Percentiles rank a stretch among this genome's conserved stretches.
Conservation (phyloP, 179 eudicot genomes). For the Camellia oleifera region DNA sequence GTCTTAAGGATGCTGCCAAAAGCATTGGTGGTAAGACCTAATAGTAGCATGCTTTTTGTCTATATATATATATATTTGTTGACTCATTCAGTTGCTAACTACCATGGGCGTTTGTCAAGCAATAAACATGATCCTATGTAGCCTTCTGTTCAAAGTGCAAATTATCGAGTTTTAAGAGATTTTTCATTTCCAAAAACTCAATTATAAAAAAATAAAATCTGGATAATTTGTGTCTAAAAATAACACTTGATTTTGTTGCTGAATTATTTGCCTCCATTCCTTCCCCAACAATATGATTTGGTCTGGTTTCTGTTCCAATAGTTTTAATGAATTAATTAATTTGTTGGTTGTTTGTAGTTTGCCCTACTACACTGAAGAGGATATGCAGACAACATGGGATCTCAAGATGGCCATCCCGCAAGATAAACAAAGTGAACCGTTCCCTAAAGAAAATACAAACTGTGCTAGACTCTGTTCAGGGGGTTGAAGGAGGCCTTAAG, state of each 20-base stretch:
- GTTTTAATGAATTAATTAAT: not conserved
- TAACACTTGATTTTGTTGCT: no score
- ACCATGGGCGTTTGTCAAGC: no score
- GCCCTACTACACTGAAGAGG: constrained; percentile 90
- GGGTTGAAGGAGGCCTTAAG: constrained; percentile 85
- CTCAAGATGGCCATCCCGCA: constrained; percentile 94
- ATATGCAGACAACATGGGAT: constrained; percentile 94
- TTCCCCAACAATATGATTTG: not conserved
- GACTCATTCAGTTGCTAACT: not conserved
- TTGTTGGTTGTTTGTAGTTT: constrained; percentile 44
- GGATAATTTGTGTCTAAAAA: no score
- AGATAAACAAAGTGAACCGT: constrained; percentile 88
- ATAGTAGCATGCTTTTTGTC: not conserved
- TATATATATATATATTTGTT: not conserved
- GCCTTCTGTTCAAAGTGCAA: no score
- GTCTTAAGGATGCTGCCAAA: constrained; percentile 95
- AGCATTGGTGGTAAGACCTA: constrained; percentile 71
- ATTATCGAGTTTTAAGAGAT: no score
- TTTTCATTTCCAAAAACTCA: no score
- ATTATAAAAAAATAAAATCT: no score
- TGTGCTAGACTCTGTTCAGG: constrained; percentile 83
- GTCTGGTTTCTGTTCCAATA: no score
- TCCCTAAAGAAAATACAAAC: constrained; percentile 76
- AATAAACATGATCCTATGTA: not conserved
- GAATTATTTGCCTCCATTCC: not conserved